These are phyloP conservation scores for Penicillium sp. DNA, from an alignment of 2,329 filamentous ascomycete species.

Conservation along the genomic window DNA sequence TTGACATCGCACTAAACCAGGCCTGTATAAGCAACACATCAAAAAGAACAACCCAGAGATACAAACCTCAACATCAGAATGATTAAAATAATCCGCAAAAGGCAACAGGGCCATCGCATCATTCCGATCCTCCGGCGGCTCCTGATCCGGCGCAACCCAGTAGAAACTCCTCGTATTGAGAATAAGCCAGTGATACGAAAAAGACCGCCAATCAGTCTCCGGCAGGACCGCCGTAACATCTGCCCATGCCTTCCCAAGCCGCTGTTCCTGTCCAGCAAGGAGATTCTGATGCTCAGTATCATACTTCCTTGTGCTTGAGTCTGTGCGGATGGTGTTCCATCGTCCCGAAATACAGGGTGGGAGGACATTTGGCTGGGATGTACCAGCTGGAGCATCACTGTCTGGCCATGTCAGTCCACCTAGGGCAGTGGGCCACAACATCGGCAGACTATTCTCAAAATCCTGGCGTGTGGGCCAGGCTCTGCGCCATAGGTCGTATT, in stretches of 20 bases:
- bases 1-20: constrained; percentile 35
- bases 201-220: constrained; percentile 40
- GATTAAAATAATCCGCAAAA: constrained; percentile 48
- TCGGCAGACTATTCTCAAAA: constrained; percentile 55
- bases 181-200: constrained; percentile 57
- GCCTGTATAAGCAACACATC: not conserved
- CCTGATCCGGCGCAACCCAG: constrained; percentile 46
- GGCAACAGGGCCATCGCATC: constrained; percentile 46
- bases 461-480: constrained; percentile 63
- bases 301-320: constrained; percentile 26
- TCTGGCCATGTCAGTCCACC: constrained; percentile 34
- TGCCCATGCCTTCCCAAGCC: constrained; percentile 51
- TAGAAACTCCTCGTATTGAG: constrained; percentile 59
- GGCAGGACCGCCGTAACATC: constrained; percentile 44
- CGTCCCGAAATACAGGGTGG: constrained; percentile 38
- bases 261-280: constrained; percentile 50
- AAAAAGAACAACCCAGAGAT: not conserved
- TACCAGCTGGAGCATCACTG: constrained; percentile 16
- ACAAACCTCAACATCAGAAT: constrained; percentile 41
- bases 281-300: constrained; percentile 34
- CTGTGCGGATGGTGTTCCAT: constrained; percentile 31
- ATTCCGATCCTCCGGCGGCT: constrained; percentile 38
- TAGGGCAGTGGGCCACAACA: constrained; percentile 49
- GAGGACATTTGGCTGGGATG: constrained; percentile 19
- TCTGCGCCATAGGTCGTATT: constrained; percentile 57